Conservation (phyloP, 371 early-diverging fungal genomes). For the Encephalitozoon romaleae region DNA sequence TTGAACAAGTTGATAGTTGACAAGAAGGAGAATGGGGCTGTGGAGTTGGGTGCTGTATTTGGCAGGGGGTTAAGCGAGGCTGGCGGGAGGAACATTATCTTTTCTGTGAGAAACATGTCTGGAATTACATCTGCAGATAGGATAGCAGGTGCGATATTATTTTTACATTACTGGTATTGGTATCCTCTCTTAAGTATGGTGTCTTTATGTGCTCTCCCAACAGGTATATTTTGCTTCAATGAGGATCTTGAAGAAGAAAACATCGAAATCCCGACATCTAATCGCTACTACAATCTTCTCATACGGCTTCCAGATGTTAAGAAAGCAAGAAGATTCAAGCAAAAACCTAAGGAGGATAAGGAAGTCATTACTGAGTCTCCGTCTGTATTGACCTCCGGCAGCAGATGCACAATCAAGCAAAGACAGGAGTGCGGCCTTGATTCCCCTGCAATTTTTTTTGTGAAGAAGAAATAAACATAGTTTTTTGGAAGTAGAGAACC, state of each 20-base stretch:
- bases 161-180: conserved; percentile 99
- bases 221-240: conserved; percentile 34
- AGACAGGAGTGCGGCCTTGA: conserved; percentile 17
- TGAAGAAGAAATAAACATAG: conserved; percentile 8
- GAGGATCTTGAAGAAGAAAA: conserved; percentile 32
- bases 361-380: conserved; percentile 6
- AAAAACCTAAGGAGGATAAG: not conserved
- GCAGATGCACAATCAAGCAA: conserved; percentile 24
- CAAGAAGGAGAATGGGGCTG: conserved; percentile 79
- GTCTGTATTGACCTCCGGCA: not conserved
- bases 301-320: conserved; percentile 34
- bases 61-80: conserved; percentile 93
- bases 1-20: conserved; percentile 77
- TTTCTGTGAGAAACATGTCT: conserved; percentile 74
- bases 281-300: conserved; percentile 25
- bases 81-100: conserved; percentile 77
- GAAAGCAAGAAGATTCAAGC: conserved; percentile 35
- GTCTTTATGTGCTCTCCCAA: conserved; percentile 45
- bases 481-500: not conserved
- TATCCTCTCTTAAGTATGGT: conserved; percentile 68
- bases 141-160: conserved; percentile 84
- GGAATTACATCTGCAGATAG: conserved; percentile 81
- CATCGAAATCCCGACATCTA: not conserved
- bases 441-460: conserved; percentile 14
- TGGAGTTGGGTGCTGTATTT: conserved; percentile 90